Conservation (phyloP, 345 rosid genomes). For the Eucalyptus melliodora region DNA sequence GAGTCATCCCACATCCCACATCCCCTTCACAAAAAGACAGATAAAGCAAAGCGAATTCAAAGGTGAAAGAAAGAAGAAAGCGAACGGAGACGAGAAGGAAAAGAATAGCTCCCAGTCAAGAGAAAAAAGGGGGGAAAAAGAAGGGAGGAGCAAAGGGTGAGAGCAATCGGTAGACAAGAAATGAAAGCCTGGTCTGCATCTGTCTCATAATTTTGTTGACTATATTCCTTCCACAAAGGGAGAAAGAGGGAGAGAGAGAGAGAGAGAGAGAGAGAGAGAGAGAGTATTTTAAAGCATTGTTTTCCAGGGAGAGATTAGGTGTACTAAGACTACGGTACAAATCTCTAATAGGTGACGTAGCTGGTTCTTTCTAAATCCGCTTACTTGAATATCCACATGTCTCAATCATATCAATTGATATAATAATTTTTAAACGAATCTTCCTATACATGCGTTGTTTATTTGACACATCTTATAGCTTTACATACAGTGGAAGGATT, state of each 20-base stretch:
- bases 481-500: neutral
- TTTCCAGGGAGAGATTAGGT: neutral
- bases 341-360: neutral
- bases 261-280: neutral
- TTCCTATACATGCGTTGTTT: neutral
- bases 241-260: neutral
- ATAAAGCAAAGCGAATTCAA: neutral
- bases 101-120: neutral
- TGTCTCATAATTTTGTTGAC: conserved; percentile 50
- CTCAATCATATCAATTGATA: neutral
- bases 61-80: neutral
- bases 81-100: neutral
- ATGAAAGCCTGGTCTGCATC: conserved; percentile 27
- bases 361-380: neutral
- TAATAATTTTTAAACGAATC: neutral
- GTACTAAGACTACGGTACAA: neutral
- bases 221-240: neutral
- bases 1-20: neutral
- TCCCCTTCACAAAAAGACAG: neutral
- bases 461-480: neutral
- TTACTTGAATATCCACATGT: neutral
- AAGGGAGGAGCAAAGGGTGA: neutral
- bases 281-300: neutral
- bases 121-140: neutral
- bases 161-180: conserved; percentile 27